Conservation (phyloP, 352 stramenopile genomes). For the Globisporangium okanoganense region DNA sequence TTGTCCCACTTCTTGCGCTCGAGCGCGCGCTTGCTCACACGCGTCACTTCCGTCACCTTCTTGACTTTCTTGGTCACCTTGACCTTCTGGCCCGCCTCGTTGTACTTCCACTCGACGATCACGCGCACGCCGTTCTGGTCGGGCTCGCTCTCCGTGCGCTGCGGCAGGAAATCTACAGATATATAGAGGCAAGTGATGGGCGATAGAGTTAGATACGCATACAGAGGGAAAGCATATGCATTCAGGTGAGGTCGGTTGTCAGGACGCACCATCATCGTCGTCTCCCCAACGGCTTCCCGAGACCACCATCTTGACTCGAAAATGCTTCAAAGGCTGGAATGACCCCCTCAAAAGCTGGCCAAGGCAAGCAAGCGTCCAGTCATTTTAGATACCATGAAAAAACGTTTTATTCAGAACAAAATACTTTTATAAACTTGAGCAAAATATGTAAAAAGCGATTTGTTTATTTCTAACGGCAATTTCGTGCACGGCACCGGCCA, state of each 20-base stretch:
- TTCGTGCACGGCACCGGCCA: too few relatives aligned
- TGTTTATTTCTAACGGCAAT: too few relatives aligned
- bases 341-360: not conserved
- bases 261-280: slow-evolving; percentile 63
- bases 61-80: slow-evolving; percentile 91
- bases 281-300: slow-evolving; percentile 74
- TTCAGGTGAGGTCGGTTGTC: too few relatives aligned
- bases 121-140: slow-evolving; percentile 80
- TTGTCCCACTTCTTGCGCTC: slow-evolving; percentile 84
- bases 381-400: too few relatives aligned
- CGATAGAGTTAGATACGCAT: not conserved
- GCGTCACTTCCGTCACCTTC: slow-evolving; percentile 80
- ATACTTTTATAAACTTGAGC: too few relatives aligned
- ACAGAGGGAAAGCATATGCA: not conserved
- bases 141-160: slow-evolving; percentile 78
- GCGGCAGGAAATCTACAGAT: slow-evolving; percentile 57
- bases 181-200: not conserved
- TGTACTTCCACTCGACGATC: slow-evolving; percentile 89
- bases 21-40: slow-evolving; percentile 77
- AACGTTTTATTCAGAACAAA: too few relatives aligned
- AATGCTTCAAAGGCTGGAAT: slow-evolving; percentile 7
- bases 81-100: slow-evolving; percentile 86
- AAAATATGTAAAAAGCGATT: too few relatives aligned
- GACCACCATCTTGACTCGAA: slow-evolving; percentile 50
- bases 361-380: not conserved